Base-by-base conservation (phyloP, 176 grass and related monocot species). In the Aegilops longissima region DNA sequence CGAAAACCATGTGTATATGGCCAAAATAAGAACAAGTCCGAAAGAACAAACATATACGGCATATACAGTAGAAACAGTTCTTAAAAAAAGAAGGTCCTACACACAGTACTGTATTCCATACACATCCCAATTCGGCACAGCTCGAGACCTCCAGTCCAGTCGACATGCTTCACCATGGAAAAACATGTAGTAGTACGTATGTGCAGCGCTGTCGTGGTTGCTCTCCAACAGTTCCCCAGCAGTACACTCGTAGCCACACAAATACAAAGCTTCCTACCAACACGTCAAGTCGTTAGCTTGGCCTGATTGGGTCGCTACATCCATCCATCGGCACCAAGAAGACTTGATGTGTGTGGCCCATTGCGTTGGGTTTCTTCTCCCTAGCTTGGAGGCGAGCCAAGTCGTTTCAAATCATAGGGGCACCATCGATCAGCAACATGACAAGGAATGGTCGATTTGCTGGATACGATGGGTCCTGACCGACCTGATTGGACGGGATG, bases 401-500 rank as follows among this genome's bases (percentile, higher is more conserved):
- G 89, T 87, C 81, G 25, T 76, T 80, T 87, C 85, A 81, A 84
- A 87, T 87, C 80, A 29, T 33, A 8, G 58, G 30, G 66, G 21
- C 18, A 21, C 82, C 47, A 72, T 70, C 24, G 62, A 72, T 71
- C 20, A 87, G n/a, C 84, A 61, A n/a, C 56, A 49, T 87, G 89
- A 84, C 85, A 91, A 87, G 73, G 89, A 91, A 84, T 66, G 70
- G 89, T 87, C 89, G 36, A 76, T 76, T 61, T 76, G 49, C 76
- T 30, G 85, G 76, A 75, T 84, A 80, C 61, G 85, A 87, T 80
- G 40, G 85, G 83, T 80, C 56, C 80, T 75, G 80, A 61, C 61
- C 52, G 79, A 42, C 49, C 45, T 80, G 89, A 91, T 79, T 49
- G 70, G 69, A 81, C 47, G 81, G 11, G 61, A 91, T 63, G 81